Evolutionary conservation across 495 filamentous ascomycete species (phyloP), one percentile per base, ranked within the genome.

Genomic region (Aspergillus panamensis): DNA sequence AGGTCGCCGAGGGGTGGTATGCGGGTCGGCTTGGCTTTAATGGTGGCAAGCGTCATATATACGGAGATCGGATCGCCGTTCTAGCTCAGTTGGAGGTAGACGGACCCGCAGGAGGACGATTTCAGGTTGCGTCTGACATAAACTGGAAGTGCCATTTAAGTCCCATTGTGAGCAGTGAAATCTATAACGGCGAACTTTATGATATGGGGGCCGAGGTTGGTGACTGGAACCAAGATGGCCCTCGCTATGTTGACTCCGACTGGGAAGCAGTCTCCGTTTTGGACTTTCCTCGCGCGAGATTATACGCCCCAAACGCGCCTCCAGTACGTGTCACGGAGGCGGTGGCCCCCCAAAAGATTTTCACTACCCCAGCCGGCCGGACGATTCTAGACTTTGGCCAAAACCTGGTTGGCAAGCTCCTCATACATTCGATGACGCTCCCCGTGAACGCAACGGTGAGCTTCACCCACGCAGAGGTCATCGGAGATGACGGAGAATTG

Each of bases 371-470:
- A 3, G 66, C 70, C 1, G 77, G 78, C 8, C 76, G 76, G 47
- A 76, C 66, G 0, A 73, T 83, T 4, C 50, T 84, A 6, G 82
- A 84, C 57, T 83, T 82, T 58, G 80, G 80, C 12, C 82, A 83
- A 57, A 84, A 83, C 53, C 66, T 83, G 10, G 81, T 82, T 5
- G 82, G 80, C 4, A 72, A 71, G 47, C 60, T 83, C n/a, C 63
- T 63, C 6, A 61, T 80, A 19, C 64, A 55, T n/a, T 67, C 60
- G 0, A 66, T 76, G 5, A 45, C 59, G 3, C 73, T 72, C 7
- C 68, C 74, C 0, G 55, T 57, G 16, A 73, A 73, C 9, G 42
- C 55, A 5, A 53, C 16, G 9, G 52, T 67, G 6, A 71, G 62
- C 19, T 68, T 83, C 29, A 69, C 57, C 0, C 80, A 83, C 62